A percentile compares a stretch with the other conserved stretches of the same genome.
phyloP scores from a whole-genome alignment of 805 yeast species.

The Saturnispora besseyi region DNA sequence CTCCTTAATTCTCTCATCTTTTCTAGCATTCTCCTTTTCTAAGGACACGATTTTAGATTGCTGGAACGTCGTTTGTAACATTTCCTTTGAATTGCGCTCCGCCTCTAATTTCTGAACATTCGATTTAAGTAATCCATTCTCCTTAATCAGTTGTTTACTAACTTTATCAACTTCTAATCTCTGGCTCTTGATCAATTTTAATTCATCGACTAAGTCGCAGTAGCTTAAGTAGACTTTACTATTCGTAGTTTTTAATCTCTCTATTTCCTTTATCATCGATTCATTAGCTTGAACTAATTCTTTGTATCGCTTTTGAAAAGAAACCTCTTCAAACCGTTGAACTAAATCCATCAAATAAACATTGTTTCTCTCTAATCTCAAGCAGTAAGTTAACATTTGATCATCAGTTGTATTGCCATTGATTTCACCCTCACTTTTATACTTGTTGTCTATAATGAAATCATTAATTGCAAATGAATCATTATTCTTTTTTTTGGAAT shows the following conservation, averaged over 20 bases:
- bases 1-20: background rate
- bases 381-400: conserved; percentile 10
- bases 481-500: background rate
- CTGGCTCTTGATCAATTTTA: background rate
- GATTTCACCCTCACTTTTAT: conserved; percentile 3
- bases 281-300: conserved; percentile 7
- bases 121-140: background rate
- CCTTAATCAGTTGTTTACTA: background rate
- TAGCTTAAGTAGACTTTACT: conserved; percentile 21
- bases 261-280: conserved; percentile 13
- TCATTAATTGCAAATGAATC: background rate
- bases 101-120: background rate
- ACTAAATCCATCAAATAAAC: conserved; percentile 12
- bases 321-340: conserved; percentile 14
- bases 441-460: background rate
- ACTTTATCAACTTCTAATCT: background rate
- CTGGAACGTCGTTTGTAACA: no score
- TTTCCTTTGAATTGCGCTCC: background rate
- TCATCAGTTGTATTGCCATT: background rate
- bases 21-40: conserved; percentile 2
- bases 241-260: conserved; percentile 17
- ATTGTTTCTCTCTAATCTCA: conserved; percentile 16
- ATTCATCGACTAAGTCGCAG: conserved; percentile 16
- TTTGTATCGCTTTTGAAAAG: conserved; percentile 15
- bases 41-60: background rate